Evolutionary conservation across 2,329 filamentous ascomycete genomes (phyloP).

Genomic region (Penicillium brasilianum): DNA sequence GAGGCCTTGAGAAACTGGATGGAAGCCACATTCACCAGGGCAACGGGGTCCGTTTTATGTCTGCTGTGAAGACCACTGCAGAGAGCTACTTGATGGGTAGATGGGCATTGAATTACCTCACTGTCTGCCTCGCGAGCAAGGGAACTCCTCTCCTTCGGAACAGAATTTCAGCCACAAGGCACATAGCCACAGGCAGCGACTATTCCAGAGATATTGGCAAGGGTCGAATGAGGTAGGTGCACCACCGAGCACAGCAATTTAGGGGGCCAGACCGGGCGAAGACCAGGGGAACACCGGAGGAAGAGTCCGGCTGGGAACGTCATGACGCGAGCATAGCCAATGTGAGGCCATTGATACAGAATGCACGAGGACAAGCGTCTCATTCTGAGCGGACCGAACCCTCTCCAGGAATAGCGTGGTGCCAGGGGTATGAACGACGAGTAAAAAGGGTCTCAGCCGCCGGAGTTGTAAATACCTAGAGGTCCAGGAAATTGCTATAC

Average conservation of each 20-base stretch:
- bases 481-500: background rate
- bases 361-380: background rate
- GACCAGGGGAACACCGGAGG: background rate
- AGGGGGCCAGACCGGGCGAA: background rate
- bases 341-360: background rate
- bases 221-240: background rate
- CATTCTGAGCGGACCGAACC: background rate
- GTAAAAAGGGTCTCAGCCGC: background rate
- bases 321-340: background rate
- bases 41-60: background rate
- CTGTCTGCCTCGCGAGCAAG: background rate
- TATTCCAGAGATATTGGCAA: background rate
- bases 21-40: background rate
- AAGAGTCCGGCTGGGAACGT: background rate
- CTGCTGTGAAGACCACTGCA: background rate
- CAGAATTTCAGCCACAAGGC: background rate
- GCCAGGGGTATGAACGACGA: background rate
- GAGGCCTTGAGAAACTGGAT: background rate
- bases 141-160: background rate
- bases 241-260: background rate
- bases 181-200: constrained; percentile 1
- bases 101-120: background rate
- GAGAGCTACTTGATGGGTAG: background rate
- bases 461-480: background rate
- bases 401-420: background rate